Conservation (phyloP, 331 rosid species). For the Malus hybrid region DNA sequence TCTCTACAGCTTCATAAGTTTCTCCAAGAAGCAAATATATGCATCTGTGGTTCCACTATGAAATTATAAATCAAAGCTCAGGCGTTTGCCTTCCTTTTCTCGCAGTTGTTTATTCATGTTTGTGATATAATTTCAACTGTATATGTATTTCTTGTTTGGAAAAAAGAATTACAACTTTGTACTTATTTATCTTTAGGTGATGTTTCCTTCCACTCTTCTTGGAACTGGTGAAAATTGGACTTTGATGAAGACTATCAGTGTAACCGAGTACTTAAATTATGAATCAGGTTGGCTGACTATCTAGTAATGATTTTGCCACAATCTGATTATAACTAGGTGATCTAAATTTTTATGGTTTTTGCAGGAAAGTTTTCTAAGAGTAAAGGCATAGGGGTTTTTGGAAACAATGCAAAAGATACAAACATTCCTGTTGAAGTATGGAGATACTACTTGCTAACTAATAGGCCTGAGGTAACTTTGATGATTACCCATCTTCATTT, state of each 20-base stretch:
- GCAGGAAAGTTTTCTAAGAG: constrained; percentile 95
- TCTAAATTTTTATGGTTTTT: constrained; percentile 7
- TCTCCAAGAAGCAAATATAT: not conserved
- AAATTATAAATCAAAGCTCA: not conserved
- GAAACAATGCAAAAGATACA: constrained; percentile 92
- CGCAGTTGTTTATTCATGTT: not conserved
- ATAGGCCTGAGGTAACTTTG: constrained; percentile 82
- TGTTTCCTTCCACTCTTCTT: constrained; percentile 90
- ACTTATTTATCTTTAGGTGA: constrained; percentile 49
- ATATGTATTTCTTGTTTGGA: not conserved
- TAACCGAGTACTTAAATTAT: constrained; percentile 88
- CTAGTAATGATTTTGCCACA: not conserved
- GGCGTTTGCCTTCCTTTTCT: not conserved
- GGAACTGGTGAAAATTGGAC: constrained; percentile 96
- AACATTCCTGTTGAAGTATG: constrained; percentile 91
- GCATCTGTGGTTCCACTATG: not conserved
- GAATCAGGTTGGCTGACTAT: constrained; percentile 64
- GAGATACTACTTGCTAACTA: constrained; percentile 90
- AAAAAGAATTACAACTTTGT: not conserved
- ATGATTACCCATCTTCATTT: not conserved
- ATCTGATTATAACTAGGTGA: not conserved
- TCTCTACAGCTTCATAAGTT: not conserved
- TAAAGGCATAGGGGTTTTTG: constrained; percentile 91
- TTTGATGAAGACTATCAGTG: constrained; percentile 93
- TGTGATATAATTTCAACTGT: not conserved